A percentile compares a stretch with the other conserved stretches of the same genome.
Conservation (phyloP, 805 yeast genomes). For the Kazachstania psychrophila region DNA sequence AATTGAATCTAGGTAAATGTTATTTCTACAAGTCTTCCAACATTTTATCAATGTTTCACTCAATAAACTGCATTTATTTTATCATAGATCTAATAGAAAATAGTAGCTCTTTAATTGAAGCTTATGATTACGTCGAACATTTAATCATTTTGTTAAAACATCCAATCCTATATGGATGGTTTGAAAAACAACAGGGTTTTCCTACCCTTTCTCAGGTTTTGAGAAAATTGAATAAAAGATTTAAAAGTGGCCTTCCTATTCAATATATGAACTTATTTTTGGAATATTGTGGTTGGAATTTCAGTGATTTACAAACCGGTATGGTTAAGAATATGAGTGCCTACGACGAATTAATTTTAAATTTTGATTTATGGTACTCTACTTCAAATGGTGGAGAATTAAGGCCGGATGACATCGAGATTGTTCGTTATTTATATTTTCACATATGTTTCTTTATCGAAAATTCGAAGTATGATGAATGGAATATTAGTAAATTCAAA, state of each 20-base stretch:
- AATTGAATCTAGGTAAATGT: conserved; percentile 18
- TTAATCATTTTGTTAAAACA: conserved; percentile 13
- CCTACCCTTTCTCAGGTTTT: conserved; percentile 16
- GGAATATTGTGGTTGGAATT: conserved; percentile 48
- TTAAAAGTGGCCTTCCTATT: conserved; percentile 27
- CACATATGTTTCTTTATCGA: conserved; percentile 50
- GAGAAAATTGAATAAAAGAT: conserved; percentile 9
- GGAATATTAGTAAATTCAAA: conserved; percentile 44
- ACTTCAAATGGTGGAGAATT: background rate
- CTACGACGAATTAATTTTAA: conserved; percentile 50
- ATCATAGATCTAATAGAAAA: conserved; percentile 12
- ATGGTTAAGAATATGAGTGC: conserved; percentile 46
- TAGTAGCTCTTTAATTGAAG: conserved; percentile 7
- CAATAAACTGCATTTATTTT: conserved; percentile 12
- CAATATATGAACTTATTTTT: conserved; percentile 42
- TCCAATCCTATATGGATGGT: conserved; percentile 10
- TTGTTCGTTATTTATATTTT: conserved; percentile 43
- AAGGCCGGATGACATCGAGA: conserved; percentile 25
- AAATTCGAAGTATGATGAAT: conserved; percentile 41
- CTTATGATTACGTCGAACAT: conserved; percentile 13
- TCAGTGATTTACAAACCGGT: conserved; percentile 43
- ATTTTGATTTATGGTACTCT: conserved; percentile 51
- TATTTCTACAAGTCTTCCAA: conserved; percentile 12
- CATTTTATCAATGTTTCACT: conserved; percentile 13
- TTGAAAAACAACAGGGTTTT: conserved; percentile 17